Conservation (phyloP, 2,329 filamentous ascomycete genomes). For the Hymenoscyphus fructigenus region DNA sequence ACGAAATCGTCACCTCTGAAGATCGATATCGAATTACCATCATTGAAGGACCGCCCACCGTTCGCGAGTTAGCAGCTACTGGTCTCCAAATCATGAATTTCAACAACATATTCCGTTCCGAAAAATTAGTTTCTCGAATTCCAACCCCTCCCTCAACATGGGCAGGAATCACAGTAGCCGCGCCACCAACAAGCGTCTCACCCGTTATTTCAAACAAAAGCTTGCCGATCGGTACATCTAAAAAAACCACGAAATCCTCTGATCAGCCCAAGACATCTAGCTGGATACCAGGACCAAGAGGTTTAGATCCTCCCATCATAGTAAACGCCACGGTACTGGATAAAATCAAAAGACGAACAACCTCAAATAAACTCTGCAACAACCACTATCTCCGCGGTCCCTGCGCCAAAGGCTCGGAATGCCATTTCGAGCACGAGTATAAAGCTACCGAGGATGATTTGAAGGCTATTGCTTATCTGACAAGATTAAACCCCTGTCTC, state of each 20-base stretch:
- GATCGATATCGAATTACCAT: conserved; percentile 50
- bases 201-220: conserved; percentile 15
- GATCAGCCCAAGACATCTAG: conserved; percentile 12
- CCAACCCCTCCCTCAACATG: conserved; percentile 29
- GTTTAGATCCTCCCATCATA: conserved; percentile 52
- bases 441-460: conserved; percentile 53
- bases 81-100: conserved; percentile 49
- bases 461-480: conserved; percentile 54
- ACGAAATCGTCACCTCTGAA: conserved; percentile 50
- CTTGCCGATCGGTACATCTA: conserved; percentile 14
- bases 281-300: conserved; percentile 57
- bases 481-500: conserved; percentile 57
- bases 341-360: conserved; percentile 54
- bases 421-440: conserved; percentile 58
- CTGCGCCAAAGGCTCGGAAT: conserved; percentile 54
- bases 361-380: conserved; percentile 59
- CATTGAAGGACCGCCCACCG: conserved; percentile 53
- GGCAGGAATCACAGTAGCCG: conserved; percentile 34
- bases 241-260: conserved; percentile 3
- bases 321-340: conserved; percentile 50
- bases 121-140: conserved; percentile 46
- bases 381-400: conserved; percentile 59
- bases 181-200: conserved; percentile 24
- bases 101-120: conserved; percentile 52
- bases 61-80: conserved; percentile 49